A percentile compares a stretch with the other conserved stretches of the same genome.
phyloP scores from a whole-genome alignment of 2,329 filamentous ascomycete genomes.

The Didymella glomerata region DNA sequence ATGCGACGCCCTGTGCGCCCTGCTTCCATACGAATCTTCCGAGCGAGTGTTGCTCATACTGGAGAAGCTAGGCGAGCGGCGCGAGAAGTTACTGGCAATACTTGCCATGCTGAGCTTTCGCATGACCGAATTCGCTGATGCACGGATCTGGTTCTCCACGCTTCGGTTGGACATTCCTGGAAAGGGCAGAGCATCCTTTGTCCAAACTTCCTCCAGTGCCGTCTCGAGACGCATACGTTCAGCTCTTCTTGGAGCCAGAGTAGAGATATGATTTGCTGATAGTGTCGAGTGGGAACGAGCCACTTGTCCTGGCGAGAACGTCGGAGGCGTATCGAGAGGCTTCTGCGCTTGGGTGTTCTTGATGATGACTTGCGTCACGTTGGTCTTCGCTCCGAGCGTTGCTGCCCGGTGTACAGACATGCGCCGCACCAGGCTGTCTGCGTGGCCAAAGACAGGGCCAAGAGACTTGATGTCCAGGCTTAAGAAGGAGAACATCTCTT shows the following conservation, averaged over 20 bases:
- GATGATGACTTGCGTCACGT: constrained; percentile 79
- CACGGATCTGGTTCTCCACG: constrained; percentile 76
- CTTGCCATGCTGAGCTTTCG: constrained; percentile 85
- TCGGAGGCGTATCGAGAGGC: constrained; percentile 59
- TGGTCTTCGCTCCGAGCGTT: constrained; percentile 73
- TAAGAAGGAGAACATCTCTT: constrained; percentile 68
- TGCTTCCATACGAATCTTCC: constrained; percentile 47
- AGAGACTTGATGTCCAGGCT: constrained; percentile 76
- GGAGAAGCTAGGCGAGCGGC: constrained; percentile 69
- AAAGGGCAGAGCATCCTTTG: constrained; percentile 78
- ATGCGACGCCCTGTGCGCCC: constrained; percentile 38
- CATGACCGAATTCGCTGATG: constrained; percentile 86
- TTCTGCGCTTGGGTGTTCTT: constrained; percentile 81
- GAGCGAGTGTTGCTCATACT: constrained; percentile 51
- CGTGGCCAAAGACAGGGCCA: constrained; percentile 77
- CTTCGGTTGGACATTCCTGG: constrained; percentile 77
- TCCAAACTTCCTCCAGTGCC: constrained; percentile 82
- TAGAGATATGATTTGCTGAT: constrained; percentile 71
- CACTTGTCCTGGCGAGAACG: constrained; percentile 63
- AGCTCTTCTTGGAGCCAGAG: constrained; percentile 75
- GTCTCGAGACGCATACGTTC: constrained; percentile 81
- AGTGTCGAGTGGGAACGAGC: constrained; percentile 81
- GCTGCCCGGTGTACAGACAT: constrained; percentile 82
- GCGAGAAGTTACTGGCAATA: constrained; percentile 78
- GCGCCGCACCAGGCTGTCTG: constrained; percentile 69